phyloP scores from a whole-genome alignment of 768 basidiomycete genomes.

The Russula foetens region DNA sequence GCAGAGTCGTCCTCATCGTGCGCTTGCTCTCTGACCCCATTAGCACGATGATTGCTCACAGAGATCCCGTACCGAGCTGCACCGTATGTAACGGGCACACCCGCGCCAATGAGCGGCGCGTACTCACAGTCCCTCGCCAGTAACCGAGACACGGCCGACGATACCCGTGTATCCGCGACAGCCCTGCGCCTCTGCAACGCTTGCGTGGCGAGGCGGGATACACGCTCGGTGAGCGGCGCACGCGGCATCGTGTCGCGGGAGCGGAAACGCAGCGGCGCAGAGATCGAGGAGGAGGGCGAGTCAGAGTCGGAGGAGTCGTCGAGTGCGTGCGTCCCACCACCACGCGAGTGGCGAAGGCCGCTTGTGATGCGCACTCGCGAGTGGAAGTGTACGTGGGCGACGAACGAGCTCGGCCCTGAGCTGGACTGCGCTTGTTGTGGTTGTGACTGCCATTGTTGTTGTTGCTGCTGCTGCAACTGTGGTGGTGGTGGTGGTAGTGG shows the following conservation, averaged over 20 bases:
- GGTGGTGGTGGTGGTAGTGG: too few species aligned
- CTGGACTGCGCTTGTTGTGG: not conserved
- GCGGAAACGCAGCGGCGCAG: constrained; percentile 59
- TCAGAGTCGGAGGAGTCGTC: constrained; percentile 16
- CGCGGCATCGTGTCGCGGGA: constrained; percentile 45
- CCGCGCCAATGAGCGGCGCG: constrained; percentile 6
- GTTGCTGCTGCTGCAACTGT: not conserved
- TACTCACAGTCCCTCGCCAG: constrained; percentile 1
- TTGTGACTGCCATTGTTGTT: not conserved
- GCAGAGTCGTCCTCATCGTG: constrained; percentile 43
- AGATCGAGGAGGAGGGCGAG: constrained; percentile 67
- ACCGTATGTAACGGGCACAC: constrained; percentile 15
- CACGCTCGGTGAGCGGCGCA: constrained; percentile 54
- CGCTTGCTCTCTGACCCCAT: constrained; percentile 22
- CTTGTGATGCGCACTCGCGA: constrained; percentile 74
- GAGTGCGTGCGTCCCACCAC: constrained; percentile 20
- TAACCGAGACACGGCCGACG: not conserved
- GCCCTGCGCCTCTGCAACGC: constrained; percentile 16
- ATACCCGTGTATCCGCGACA: not conserved
- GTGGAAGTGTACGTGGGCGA: constrained; percentile 51
- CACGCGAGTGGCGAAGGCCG: constrained; percentile 46
- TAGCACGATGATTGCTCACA: constrained; percentile 21
- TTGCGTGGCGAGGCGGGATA: constrained; percentile 29
- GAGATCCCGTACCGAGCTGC: constrained; percentile 19
- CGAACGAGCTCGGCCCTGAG: constrained; percentile 8